phyloP scores from a whole-genome alignment of 2,329 filamentous ascomycete species.

The Macrophomina phaseolina region DNA sequence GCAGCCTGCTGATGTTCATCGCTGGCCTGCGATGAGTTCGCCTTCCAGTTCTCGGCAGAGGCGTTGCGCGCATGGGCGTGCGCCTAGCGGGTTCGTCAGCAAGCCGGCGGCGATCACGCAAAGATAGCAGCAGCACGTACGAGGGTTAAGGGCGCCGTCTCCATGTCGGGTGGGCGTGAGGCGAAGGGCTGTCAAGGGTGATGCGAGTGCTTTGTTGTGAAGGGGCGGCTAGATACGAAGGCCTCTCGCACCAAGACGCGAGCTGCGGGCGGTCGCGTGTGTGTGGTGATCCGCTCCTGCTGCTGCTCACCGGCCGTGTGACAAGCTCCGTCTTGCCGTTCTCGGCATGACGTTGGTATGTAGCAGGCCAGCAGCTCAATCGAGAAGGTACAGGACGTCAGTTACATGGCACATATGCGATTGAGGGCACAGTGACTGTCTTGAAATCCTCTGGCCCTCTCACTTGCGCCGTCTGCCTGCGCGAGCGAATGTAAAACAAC shows the following conservation, averaged over 20 bases:
- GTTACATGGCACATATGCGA: neutral
- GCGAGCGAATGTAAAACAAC: neutral
- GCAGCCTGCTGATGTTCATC: conserved; percentile 89
- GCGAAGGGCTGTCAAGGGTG: neutral
- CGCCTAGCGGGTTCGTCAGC: conserved; percentile 59
- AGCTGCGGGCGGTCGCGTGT: conserved; percentile 15
- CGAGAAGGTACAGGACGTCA: conserved; percentile 1
- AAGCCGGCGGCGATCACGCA: conserved; percentile 41
- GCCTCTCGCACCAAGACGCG: neutral
- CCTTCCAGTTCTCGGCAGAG: conserved; percentile 70
- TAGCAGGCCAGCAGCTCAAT: conserved; percentile 9
- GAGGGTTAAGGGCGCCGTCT: conserved; percentile 71
- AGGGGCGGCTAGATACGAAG: neutral
- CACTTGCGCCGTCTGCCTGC: neutral
- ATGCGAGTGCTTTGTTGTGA: conserved; percentile 9
- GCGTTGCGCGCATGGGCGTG: conserved; percentile 85
- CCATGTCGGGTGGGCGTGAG: conserved; percentile 58
- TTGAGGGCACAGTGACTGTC: neutral
- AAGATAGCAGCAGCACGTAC: conserved; percentile 39
- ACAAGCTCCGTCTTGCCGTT: conserved; percentile 6
- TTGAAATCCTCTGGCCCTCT: neutral
- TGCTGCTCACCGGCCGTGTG: conserved; percentile 14
- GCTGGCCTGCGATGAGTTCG: conserved; percentile 79
- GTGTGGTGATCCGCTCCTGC: neutral
- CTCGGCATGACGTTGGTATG: conserved; percentile 18